Evolutionary conservation across 345 rosid genomes (phyloP).

Genomic region (Ceriops zippeliana): DNA sequence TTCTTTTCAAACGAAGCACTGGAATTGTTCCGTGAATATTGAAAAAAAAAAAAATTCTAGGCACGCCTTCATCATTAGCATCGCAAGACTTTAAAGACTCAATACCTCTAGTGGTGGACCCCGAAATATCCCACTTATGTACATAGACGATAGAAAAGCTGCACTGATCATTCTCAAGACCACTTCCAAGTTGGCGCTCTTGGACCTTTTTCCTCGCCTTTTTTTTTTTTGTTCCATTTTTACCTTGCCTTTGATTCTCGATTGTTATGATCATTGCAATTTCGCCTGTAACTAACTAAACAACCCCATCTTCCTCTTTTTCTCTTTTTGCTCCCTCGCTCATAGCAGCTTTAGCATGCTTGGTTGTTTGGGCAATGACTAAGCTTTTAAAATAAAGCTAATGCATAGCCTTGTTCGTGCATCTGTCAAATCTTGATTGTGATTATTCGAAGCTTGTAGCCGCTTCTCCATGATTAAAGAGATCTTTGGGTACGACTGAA

Average conservation of each 20-base stretch:
- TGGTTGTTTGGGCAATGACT: neutral
- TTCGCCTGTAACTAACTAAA: conserved; percentile 9
- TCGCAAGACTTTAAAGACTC: conserved; percentile 12
- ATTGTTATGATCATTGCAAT: conserved; percentile 19
- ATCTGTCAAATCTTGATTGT: too few species aligned
- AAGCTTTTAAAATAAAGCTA: neutral
- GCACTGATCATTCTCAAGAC: conserved; percentile 11
- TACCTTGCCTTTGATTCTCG: neutral
- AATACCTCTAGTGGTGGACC: conserved; percentile 25
- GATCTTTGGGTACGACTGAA: too few species aligned
- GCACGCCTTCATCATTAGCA: conserved; percentile 26
- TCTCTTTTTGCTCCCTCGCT: neutral
- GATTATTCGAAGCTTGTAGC: too few species aligned
- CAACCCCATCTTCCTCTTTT: neutral
- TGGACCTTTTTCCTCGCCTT: conserved; percentile 5
- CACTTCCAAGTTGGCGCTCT: conserved; percentile 7
- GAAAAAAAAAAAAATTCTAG: neutral
- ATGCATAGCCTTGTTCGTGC: too few species aligned
- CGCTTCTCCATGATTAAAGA: too few species aligned
- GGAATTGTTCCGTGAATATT: conserved; percentile 17
- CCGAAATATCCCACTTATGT: conserved; percentile 27
- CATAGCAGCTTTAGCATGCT: neutral
- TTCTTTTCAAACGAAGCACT: neutral
- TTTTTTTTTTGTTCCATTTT: neutral
- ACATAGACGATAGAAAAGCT: conserved; percentile 2